Conservation (phyloP, 2,329 filamentous ascomycete species). For the Talaromyces sp. region DNA sequence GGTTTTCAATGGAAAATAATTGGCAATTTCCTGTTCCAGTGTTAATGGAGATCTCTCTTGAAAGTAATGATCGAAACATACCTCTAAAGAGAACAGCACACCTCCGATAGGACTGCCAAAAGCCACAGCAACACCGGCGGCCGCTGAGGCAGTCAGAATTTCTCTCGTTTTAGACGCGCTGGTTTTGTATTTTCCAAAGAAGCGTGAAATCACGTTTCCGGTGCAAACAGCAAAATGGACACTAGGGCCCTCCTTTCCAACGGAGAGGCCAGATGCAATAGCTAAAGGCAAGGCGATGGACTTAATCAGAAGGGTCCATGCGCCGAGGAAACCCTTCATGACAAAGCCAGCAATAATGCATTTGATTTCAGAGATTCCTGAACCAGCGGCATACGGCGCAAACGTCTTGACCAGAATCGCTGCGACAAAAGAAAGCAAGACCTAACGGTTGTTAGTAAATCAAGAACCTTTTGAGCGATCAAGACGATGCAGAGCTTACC, state of each 20-base stretch:
- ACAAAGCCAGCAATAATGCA: constrained; percentile 98
- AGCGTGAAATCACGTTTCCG: constrained; percentile 89
- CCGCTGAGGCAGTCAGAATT: constrained; percentile 91
- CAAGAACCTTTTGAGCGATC: neutral
- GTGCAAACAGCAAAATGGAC: constrained; percentile 99
- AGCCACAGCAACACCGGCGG: constrained; percentile 91
- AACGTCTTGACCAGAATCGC: constrained; percentile 86
- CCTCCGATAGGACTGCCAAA: constrained; percentile 98
- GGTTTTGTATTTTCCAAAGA: constrained; percentile 88
- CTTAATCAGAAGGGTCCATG: constrained; percentile 91
- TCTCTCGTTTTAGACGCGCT: constrained; percentile 95
- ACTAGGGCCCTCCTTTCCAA: constrained; percentile 96
- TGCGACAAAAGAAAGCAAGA: constrained; percentile 77
- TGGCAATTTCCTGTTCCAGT: constrained; percentile 76
- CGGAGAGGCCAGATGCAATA: constrained; percentile 90
- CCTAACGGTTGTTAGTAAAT: constrained; percentile 47
- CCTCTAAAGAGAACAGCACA: constrained; percentile 90
- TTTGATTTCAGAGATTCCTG: constrained; percentile 98
- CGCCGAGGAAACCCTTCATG: constrained; percentile 96
- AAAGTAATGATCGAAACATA: constrained; percentile 24
- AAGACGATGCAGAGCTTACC: constrained; percentile 50
- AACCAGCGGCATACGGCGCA: constrained; percentile 93
- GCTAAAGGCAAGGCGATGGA: constrained; percentile 86
- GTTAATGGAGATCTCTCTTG: constrained; percentile 17
- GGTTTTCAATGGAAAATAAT: constrained; percentile 93